Percentiles rank a stretch among this genome's conserved stretches.
Conservation (phyloP, 352 stramenopile genomes). For the Globisporangium barbulae region DNA sequence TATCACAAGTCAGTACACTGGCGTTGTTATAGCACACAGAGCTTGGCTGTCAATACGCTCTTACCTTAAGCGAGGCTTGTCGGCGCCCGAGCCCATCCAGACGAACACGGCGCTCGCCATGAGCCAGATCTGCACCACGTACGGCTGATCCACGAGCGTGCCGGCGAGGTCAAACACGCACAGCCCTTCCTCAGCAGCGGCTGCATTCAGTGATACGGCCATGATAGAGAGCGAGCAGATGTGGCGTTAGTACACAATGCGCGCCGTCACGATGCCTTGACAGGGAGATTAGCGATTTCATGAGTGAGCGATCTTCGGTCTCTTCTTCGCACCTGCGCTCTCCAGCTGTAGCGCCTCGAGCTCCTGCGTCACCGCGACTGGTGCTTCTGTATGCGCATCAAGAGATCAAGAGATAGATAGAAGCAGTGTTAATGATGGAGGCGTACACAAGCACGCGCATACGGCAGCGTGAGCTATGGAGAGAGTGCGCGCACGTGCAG, state of each 20-base stretch:
- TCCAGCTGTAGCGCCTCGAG: slow-evolving; percentile 10
- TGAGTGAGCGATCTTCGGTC: background rate
- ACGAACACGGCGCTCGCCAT: slow-evolving; percentile 66
- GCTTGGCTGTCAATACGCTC: background rate
- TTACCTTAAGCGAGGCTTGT: slow-evolving; percentile 41
- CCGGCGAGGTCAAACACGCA: slow-evolving; percentile 53
- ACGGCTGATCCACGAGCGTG: slow-evolving; percentile 64
- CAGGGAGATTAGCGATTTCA: no score
- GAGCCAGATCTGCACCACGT: slow-evolving; percentile 71
- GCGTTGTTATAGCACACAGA: background rate
- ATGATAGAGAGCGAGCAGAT: background rate
- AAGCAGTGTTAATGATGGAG: background rate
- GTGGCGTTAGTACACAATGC: background rate
- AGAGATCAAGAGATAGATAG: background rate
- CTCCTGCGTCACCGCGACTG: background rate
- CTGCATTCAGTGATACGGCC: background rate
- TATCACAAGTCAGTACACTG: background rate
- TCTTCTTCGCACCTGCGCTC: slow-evolving; percentile 1
- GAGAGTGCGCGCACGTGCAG: background rate
- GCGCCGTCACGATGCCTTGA: no score
- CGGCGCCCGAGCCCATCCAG: slow-evolving; percentile 60
- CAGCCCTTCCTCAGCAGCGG: slow-evolving; percentile 9
- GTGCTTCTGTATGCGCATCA: background rate
- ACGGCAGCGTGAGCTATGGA: background rate
- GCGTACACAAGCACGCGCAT: no score